Base-by-base conservation (phyloP, 805 yeast species). In the Metschnikowia anglica region DNA sequence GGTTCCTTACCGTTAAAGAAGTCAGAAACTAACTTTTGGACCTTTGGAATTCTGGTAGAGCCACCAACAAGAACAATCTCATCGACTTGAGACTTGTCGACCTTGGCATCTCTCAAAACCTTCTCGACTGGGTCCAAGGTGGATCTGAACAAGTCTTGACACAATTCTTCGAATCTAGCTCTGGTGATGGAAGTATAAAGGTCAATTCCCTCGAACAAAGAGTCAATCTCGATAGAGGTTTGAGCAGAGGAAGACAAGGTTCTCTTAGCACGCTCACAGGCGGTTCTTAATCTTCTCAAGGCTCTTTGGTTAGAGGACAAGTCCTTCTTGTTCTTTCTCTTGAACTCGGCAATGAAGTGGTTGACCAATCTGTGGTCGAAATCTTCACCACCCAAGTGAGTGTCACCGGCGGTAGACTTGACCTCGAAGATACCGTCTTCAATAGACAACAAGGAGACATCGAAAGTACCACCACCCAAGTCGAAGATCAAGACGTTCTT, bases 341-440 rank as follows among this genome's bases (percentile, higher is more conserved):
- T 88, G 77, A 89, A 89, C 68, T 90, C 97, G 72, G 85, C 85
- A 63, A 81, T 78, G 65, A 90, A 86, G 72, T 88, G 93, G 70
- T 83, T 83, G 52, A 88, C 90, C 62, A 88, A 84, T 70, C 88
- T 81, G 76, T 78, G 81, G 73, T 88, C 97, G 59, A 88, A 88
- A 73, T 88, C 97, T 76, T 88, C 96, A 80, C 97, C 97, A 79
- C 97, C 97, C 72, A 88, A 80, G 69, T 88, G 97, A 51, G 97
- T 88, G 68, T 88, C 96, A 84, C 96, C 96, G 49, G 95, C 88
- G 50, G 96, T 70, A 48, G 76, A 58, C 66, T 70, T 70, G 46
- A 70, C 76, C 65, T 70, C 74, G 56, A 70, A 70, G 53, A 70
- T 68, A 67, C 76, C 74, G 51, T 68, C 74, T 59, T 70, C 74